Conservation (phyloP, 768 basidiomycete genomes). For the Mycena vitilis region DNA sequence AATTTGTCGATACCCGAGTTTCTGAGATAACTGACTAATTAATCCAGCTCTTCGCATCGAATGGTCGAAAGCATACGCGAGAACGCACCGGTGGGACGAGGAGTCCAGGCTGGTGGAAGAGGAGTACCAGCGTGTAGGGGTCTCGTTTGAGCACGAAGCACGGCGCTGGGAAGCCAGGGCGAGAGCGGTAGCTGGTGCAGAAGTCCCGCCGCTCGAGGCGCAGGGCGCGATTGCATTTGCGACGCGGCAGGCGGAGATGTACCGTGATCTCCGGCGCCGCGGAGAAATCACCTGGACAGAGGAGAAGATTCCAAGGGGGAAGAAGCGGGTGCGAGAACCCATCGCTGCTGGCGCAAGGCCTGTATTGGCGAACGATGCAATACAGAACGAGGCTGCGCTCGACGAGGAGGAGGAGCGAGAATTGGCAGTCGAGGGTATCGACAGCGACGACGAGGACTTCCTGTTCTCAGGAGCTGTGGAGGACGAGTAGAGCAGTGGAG, state of each 20-base stretch:
- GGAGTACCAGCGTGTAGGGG: too few relatives aligned
- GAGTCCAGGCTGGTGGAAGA: neutral
- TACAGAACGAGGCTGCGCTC: neutral
- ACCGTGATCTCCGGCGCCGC: neutral
- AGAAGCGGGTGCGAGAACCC: neutral
- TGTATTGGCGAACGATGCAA: neutral
- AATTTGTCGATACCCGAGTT: too few relatives aligned
- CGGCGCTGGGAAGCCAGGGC: too few relatives aligned
- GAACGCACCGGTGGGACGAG: neutral
- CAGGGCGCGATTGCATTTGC: too few relatives aligned
- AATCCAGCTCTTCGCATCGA: conserved; percentile 1
- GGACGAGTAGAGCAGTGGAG: neutral
- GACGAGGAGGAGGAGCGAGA: neutral
- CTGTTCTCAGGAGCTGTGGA: neutral
- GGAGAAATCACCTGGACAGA: too few relatives aligned
- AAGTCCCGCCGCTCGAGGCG: too few relatives aligned
- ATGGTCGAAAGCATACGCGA: neutral
- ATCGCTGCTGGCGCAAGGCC: neutral
- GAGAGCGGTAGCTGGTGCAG: too few relatives aligned
- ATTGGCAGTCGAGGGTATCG: neutral
- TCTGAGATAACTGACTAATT: too few relatives aligned
- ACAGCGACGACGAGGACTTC: neutral
- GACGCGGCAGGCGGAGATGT: too few relatives aligned
- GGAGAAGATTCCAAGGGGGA: too few relatives aligned
- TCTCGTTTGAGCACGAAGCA: too few relatives aligned